Evolutionary conservation across 441 rosid genomes (phyloP).

Genomic region (Capsella rubella): DNA sequence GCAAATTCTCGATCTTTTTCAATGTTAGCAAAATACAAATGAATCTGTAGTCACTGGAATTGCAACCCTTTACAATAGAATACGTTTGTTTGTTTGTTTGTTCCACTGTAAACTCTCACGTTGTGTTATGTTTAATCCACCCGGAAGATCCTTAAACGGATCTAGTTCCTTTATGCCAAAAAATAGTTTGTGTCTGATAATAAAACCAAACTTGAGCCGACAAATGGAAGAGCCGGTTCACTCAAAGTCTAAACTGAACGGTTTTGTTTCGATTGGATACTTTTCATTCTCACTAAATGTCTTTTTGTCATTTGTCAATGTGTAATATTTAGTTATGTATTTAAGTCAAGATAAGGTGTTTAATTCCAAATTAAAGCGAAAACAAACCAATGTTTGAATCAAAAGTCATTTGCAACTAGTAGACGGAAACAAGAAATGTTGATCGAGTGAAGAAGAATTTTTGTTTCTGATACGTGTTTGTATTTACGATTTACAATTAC

Average conservation of each 20-base stretch:
- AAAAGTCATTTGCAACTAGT: not conserved
- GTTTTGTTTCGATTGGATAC: not conserved
- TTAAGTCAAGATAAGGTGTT: not conserved
- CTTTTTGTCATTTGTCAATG: not conserved
- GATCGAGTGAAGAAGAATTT: not conserved
- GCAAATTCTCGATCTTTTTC: conserved; percentile 17
- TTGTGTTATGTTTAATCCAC: conserved; percentile 8
- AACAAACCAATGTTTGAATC: conserved; percentile 3
- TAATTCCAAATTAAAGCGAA: not conserved
- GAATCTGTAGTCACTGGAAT: conserved; percentile 30
- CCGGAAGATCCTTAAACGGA: conserved; percentile 11
- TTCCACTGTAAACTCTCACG: conserved; percentile 6
- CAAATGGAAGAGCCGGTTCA: conserved; percentile 1
- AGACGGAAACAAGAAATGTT: not conserved
- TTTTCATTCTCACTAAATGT: not conserved
- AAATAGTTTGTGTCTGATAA: not conserved
- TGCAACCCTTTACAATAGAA: conserved; percentile 23
- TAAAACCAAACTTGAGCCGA: not conserved
- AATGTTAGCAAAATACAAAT: conserved; percentile 14
- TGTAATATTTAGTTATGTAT: not conserved
- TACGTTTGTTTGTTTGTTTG: conserved; percentile 21
- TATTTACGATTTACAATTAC: not conserved
- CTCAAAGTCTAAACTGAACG: not conserved
- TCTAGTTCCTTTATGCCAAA: conserved; percentile 10
- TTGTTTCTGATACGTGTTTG: not conserved